Evolutionary conservation across 1,284 basidiomycete species (phyloP).

Genomic region (Austroboletus olivaceoglutinosus): DNA sequence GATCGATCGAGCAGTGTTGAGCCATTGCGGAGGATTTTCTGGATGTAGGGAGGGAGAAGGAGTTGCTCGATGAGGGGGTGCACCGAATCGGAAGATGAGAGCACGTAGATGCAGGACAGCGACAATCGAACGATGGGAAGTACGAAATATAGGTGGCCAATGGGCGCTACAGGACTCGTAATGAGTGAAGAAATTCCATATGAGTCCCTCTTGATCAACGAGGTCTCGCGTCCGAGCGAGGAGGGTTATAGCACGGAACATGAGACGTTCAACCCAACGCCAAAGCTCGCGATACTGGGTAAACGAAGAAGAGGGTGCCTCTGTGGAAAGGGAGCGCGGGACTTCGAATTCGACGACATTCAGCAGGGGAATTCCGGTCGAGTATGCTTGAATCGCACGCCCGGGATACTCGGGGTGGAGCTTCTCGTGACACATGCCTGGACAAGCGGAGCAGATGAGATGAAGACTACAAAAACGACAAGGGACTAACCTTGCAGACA

Average conservation of each 20-base stretch:
- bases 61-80: conserved; percentile 16
- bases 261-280: conserved; percentile 72
- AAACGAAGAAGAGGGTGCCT: conserved; percentile 50
- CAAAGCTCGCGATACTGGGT: conserved; percentile 68
- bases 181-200: conserved; percentile 60
- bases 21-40: conserved; percentile 54
- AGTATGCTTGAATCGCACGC: conserved; percentile 54
- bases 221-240: conserved; percentile 48
- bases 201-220: conserved; percentile 38
- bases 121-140: conserved; percentile 69
- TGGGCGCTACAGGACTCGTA: conserved; percentile 62
- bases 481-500: conserved; percentile 61
- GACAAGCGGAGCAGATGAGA: conserved; percentile 1
- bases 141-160: conserved; percentile 76
- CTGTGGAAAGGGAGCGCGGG: conserved; percentile 34
- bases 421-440: conserved; percentile 54
- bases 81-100: conserved; percentile 52
- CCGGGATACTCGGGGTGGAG: conserved; percentile 47
- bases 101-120: conserved; percentile 71
- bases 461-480: not conserved
- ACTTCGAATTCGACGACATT: conserved; percentile 50
- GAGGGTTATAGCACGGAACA: conserved; percentile 66
- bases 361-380: conserved; percentile 55
- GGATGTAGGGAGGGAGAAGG: conserved; percentile 13
- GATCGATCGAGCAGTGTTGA: conserved; percentile 59